Evolutionary conservation across 164 flowering plant species (phyloP).

Genomic region (Euptelea pleiosperma): DNA sequence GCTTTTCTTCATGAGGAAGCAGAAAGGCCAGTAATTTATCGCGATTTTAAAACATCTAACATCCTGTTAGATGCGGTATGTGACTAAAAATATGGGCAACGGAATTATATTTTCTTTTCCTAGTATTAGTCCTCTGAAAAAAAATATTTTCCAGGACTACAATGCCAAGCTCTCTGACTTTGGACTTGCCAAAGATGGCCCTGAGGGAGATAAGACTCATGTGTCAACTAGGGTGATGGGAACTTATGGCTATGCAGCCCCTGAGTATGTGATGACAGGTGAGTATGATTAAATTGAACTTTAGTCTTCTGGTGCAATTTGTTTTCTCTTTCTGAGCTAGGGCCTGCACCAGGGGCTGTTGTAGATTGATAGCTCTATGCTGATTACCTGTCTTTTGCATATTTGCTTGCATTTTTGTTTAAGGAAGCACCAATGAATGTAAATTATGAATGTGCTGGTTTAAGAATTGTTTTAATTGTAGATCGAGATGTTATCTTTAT

Average conservation of each 20-base stretch:
- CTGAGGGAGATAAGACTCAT: slow-evolving; percentile 81
- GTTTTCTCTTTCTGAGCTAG: background rate
- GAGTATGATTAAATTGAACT: slow-evolving; percentile 11
- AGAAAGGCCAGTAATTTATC: slow-evolving; percentile 42
- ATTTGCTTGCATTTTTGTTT: background rate
- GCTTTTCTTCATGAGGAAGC: slow-evolving; percentile 49
- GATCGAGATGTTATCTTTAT: too few species aligned
- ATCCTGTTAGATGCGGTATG: slow-evolving; percentile 45
- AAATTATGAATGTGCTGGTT: too few species aligned
- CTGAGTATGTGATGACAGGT: slow-evolving; percentile 88
- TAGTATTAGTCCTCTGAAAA: slow-evolving; percentile 9
- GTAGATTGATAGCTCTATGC: too few species aligned
- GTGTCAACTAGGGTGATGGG: slow-evolving; percentile 90
- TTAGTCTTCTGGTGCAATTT: too few species aligned
- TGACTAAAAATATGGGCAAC: slow-evolving; percentile 36
- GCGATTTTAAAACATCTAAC: slow-evolving; percentile 45
- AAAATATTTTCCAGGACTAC: slow-evolving; percentile 51
- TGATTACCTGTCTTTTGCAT: background rate
- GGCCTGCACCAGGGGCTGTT: too few species aligned
- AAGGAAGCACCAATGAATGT: too few species aligned
- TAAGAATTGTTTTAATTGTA: too few species aligned
- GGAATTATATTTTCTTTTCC: slow-evolving; percentile 9
- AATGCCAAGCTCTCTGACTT: slow-evolving; percentile 83
- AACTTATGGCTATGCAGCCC: slow-evolving; percentile 85
- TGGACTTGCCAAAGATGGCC: slow-evolving; percentile 88